Percentiles rank a stretch among this genome's conserved stretches.
phyloP scores from a whole-genome alignment of 2,329 filamentous ascomycete species.

The Alternaria burnsii region DNA sequence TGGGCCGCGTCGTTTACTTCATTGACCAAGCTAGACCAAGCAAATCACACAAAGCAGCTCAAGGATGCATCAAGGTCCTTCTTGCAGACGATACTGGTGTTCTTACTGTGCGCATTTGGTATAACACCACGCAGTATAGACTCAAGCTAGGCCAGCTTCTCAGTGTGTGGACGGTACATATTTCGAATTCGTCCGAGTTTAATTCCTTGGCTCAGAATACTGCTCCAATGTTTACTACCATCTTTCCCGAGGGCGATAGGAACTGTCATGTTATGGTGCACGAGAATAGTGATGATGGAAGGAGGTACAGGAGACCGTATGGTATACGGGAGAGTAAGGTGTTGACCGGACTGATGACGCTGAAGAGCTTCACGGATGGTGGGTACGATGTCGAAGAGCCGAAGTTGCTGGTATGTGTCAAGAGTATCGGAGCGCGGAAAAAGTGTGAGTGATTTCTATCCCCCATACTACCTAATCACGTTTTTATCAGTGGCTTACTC shows the following conservation, averaged over 20 bases:
- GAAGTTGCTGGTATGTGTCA: conserved; percentile 66
- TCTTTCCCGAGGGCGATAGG: conserved; percentile 66
- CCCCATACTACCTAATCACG: no score
- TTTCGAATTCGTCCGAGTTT: conserved; percentile 58
- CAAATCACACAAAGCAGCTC: conserved; percentile 56
- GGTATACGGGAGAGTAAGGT: conserved; percentile 47
- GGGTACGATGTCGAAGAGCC: conserved; percentile 62
- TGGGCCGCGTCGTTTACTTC: conserved; percentile 66
- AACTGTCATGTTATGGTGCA: conserved; percentile 64
- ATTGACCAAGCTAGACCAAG: conserved; percentile 55
- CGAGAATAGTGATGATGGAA: conserved; percentile 56
- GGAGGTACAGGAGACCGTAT: conserved; percentile 58
- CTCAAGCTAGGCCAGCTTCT: conserved; percentile 64
- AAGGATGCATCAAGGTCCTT: conserved; percentile 63
- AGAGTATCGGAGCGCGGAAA: conserved; percentile 63
- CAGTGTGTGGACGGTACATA: conserved; percentile 65
- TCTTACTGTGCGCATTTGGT: conserved; percentile 65
- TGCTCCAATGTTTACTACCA: conserved; percentile 62
- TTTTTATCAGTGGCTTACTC: background rate
- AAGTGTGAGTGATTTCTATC: conserved; percentile 47
- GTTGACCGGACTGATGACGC: conserved; percentile 63
- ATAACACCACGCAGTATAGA: conserved; percentile 52
- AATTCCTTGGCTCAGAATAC: conserved; percentile 52
- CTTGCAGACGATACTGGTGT: conserved; percentile 65
- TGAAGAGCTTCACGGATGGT: conserved; percentile 63